Conservation (phyloP, 139 green algal genomes). For the Marvania coccoides region DNA sequence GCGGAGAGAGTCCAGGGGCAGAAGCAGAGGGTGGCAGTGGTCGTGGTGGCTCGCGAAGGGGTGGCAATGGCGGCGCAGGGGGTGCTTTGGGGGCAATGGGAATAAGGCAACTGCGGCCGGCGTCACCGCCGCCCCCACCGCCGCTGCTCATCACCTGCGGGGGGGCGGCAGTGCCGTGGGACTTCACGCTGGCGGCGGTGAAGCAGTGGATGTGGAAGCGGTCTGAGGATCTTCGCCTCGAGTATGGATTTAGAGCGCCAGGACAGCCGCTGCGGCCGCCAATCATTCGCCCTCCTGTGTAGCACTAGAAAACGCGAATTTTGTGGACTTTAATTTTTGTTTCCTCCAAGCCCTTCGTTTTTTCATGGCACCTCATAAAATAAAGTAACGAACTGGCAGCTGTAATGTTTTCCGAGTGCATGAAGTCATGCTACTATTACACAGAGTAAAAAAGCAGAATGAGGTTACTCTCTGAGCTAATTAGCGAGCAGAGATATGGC, state of each 20-base stretch:
- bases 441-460: too few species aligned
- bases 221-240: conserved; percentile 72
- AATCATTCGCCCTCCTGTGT: conserved; percentile 13
- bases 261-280: conserved; percentile 28
- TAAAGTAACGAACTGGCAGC: background rate
- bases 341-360: background rate
- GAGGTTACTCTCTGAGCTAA: too few species aligned
- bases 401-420: too few species aligned
- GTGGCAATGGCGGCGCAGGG: background rate
- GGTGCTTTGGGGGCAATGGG: background rate
- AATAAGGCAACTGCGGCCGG: background rate
- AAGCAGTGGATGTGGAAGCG: conserved; percentile 81
- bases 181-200: conserved; percentile 74
- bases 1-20: conserved; percentile 3
- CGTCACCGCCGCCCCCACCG: conserved; percentile 8
- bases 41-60: background rate
- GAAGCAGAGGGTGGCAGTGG: conserved; percentile 32
- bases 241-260: conserved; percentile 41
- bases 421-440: too few species aligned
- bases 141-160: conserved; percentile 44
- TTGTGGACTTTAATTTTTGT: conserved; percentile 6
- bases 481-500: too few species aligned
- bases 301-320: background rate
- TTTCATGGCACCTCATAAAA: background rate
- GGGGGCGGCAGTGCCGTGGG: conserved; percentile 61